phyloP scores from a whole-genome alignment of 352 stramenopile species.

The Phytophthora idaei region DNA sequence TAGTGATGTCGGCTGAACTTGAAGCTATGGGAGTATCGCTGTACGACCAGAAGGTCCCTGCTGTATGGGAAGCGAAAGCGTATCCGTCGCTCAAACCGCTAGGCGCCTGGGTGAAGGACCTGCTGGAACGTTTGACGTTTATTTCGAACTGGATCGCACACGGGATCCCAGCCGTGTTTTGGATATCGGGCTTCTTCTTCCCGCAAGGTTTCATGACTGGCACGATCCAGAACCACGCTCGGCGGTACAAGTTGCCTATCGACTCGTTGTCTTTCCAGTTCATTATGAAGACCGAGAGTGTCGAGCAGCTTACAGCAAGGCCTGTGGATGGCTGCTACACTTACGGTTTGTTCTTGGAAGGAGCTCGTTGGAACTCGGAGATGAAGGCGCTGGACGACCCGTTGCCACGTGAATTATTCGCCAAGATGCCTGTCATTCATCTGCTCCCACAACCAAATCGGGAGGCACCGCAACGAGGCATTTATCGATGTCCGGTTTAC shows the following conservation, averaged over 20 bases:
- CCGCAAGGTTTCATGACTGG: conserved; percentile 93
- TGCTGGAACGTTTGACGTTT: conserved; percentile 79
- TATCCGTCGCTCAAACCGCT: conserved; percentile 93
- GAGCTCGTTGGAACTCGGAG: conserved; percentile 49
- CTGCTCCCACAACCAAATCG: conserved; percentile 84
- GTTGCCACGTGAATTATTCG: conserved; percentile 93
- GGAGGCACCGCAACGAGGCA: conserved; percentile 65
- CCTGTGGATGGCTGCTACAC: conserved; percentile 44
- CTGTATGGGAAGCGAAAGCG: conserved; percentile 87
- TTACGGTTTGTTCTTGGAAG: conserved; percentile 46
- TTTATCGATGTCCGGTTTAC: conserved; percentile 96
- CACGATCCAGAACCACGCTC: conserved; percentile 93
- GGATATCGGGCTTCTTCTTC: conserved; percentile 94
- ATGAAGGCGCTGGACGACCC: conserved; percentile 85
- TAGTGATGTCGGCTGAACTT: conserved; percentile 89
- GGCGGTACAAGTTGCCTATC: conserved; percentile 84
- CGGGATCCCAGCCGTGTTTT: conserved; percentile 86
- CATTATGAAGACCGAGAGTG: conserved; percentile 63
- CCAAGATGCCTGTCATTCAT: conserved; percentile 91
- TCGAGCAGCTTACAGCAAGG: conserved; percentile 44
- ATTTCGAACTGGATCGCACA: conserved; percentile 74
- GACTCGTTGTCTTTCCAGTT: conserved; percentile 87
- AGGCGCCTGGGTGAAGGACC: conserved; percentile 87
- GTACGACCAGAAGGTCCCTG: conserved; percentile 89
- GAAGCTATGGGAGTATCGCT: conserved; percentile 87